phyloP scores from a whole-genome alignment of 768 basidiomycete species.

The Tulasnella sp. region DNA sequence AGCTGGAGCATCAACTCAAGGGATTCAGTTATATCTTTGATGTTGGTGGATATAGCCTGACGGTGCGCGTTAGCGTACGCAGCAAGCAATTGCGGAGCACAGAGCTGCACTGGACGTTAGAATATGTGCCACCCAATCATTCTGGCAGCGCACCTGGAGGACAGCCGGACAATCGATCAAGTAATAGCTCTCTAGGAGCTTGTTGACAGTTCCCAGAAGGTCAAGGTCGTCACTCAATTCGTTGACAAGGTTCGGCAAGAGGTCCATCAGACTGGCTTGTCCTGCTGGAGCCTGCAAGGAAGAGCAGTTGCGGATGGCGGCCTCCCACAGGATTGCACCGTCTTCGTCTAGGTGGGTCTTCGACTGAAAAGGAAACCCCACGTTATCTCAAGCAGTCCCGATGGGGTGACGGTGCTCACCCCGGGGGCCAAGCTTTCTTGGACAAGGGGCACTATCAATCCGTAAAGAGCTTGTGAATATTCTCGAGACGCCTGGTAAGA shows the following conservation, averaged over 20 bases:
- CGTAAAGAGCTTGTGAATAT: slow-evolving; percentile 41
- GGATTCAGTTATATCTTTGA: slow-evolving; percentile 48
- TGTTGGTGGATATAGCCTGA: slow-evolving; percentile 42
- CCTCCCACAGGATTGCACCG: slow-evolving; percentile 60
- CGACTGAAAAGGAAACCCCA: slow-evolving; percentile 32
- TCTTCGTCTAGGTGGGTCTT: slow-evolving; percentile 67
- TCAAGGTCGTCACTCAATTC: slow-evolving; percentile 60
- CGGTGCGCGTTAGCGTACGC: slow-evolving; percentile 15
- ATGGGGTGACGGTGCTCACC: slow-evolving; percentile 26
- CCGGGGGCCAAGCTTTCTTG: slow-evolving; percentile 48
- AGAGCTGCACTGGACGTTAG: background rate
- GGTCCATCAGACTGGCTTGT: slow-evolving; percentile 41
- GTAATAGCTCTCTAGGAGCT: slow-evolving; percentile 65
- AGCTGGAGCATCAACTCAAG: slow-evolving; percentile 51
- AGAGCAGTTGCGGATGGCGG: slow-evolving; percentile 52
- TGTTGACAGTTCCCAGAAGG: slow-evolving; percentile 51
- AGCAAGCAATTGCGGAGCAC: slow-evolving; percentile 5
- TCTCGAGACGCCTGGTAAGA: slow-evolving; percentile 47
- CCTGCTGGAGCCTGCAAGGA: slow-evolving; percentile 36
- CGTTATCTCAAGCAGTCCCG: slow-evolving; percentile 19
- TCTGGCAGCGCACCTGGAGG: slow-evolving; percentile 42
- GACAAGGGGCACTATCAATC: slow-evolving; percentile 50
- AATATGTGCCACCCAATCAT: background rate
- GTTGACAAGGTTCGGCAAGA: slow-evolving; percentile 36
- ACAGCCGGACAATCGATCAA: slow-evolving; percentile 53